phyloP scores from a whole-genome alignment of 192 early-diverging fungal species.

The Phycomyces nitens region DNA sequence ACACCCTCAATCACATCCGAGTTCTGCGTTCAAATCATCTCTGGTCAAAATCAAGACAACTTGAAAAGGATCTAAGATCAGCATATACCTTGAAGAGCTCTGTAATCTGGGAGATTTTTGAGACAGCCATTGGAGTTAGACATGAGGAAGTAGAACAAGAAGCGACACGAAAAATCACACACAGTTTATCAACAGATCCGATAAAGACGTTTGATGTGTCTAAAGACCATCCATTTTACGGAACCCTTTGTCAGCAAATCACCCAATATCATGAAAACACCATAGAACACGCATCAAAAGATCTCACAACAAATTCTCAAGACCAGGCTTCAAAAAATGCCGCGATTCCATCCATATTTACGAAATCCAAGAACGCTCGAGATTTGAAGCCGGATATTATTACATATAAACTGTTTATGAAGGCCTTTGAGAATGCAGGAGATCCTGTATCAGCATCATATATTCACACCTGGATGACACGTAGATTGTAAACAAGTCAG shows the following conservation, averaged over 20 bases:
- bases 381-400: neutral
- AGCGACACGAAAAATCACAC: neutral
- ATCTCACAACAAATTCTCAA: neutral
- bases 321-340: neutral
- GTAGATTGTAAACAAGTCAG: neutral
- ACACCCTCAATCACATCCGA: neutral
- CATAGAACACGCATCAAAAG: neutral
- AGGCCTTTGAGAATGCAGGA: slow-evolving; percentile 4
- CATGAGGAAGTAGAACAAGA: slow-evolving; percentile 1
- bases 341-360: slow-evolving; percentile 5
- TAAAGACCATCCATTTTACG: neutral
- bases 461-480: slow-evolving; percentile 10
- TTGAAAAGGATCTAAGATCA: neutral
- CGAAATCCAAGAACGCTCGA: neutral
- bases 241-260: neutral
- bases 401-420: slow-evolving; percentile 17
- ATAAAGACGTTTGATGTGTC: too few species aligned
- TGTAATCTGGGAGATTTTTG: slow-evolving; percentile 16
- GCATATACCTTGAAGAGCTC: neutral
- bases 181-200: neutral
- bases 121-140: slow-evolving; percentile 10
- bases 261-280: neutral
- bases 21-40: neutral
- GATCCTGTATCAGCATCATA: slow-evolving; percentile 3
- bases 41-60: neutral